Percentiles rank a stretch among this genome's conserved stretches.
Evolutionary conservation across 257 asterid species (phyloP).

Genomic region (Nemophila menziesii): DNA sequence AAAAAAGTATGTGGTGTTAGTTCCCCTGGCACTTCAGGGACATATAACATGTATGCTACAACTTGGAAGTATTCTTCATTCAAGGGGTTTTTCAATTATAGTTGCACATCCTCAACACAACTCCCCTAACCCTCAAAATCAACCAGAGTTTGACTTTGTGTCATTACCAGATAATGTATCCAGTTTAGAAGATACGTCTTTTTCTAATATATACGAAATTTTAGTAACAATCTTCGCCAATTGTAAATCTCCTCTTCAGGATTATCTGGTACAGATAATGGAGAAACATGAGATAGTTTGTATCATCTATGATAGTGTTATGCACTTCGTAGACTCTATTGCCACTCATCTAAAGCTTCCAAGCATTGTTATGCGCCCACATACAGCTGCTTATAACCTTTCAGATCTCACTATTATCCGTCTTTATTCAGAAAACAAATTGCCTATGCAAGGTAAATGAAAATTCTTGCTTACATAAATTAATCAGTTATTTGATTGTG

Average conservation of each 20-base stretch:
- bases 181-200: not conserved
- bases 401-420: conserved; percentile 16
- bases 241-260: conserved; percentile 11
- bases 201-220: no score
- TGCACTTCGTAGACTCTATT: conserved; percentile 27
- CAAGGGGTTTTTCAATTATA: conserved; percentile 11
- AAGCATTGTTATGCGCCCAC: conserved; percentile 28
- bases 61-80: conserved; percentile 13
- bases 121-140: conserved; percentile 5
- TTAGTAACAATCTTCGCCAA: not conserved
- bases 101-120: conserved; percentile 8
- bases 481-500: no score
- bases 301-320: conserved; percentile 20
- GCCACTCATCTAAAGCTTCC: conserved; percentile 31
- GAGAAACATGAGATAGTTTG: conserved; percentile 7
- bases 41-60: conserved; percentile 25
- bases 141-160: conserved; percentile 9
- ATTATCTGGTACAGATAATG: conserved; percentile 15
- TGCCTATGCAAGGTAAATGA: conserved; percentile 21
- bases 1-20: conserved; percentile 5
- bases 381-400: conserved; percentile 20
- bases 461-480: not conserved
- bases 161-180: not conserved
- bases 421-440: conserved; percentile 11
- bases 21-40: conserved; percentile 16